A percentile compares a stretch with the other conserved stretches of the same genome.
Evolutionary conservation across 164 flowering plant species (phyloP).

Genomic region (Litsea cubeba): DNA sequence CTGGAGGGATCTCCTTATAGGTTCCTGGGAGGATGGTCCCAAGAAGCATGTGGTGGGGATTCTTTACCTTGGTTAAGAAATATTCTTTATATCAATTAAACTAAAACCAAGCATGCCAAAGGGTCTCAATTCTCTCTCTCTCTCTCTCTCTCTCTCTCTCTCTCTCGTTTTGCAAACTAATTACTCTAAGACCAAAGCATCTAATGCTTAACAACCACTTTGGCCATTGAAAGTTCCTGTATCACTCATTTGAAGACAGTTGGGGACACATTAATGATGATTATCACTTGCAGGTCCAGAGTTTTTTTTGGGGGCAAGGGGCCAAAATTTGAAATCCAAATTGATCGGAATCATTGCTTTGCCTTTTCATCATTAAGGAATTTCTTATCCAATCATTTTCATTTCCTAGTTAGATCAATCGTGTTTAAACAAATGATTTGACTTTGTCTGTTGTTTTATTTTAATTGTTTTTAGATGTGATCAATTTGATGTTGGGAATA

Average conservation of each 20-base stretch:
- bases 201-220: constrained; percentile 4
- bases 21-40: constrained; percentile 35
- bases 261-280: constrained; percentile 16
- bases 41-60: constrained; percentile 40
- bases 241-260: constrained; percentile 4
- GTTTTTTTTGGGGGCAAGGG: constrained; percentile 9
- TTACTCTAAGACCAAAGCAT: constrained; percentile 10
- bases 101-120: constrained; percentile 41
- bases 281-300: constrained; percentile 17
- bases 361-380: not conserved
- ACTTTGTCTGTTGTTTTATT: not conserved
- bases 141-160: constrained; percentile 13
- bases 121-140: constrained; percentile 7
- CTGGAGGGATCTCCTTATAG: not conserved
- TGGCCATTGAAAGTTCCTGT: constrained; percentile 8
- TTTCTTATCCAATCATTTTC: not conserved
- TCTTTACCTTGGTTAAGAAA: constrained; percentile 14
- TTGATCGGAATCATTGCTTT: not conserved
- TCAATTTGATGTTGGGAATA: too few species aligned
- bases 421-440: not conserved
- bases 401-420: not conserved
- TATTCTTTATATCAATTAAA: constrained; percentile 20
- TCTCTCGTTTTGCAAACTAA: constrained; percentile 14
- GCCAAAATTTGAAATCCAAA: not conserved
- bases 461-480: not conserved